Evolutionary conservation across 768 basidiomycete genomes (phyloP).

Genomic region (Chiua virens): DNA sequence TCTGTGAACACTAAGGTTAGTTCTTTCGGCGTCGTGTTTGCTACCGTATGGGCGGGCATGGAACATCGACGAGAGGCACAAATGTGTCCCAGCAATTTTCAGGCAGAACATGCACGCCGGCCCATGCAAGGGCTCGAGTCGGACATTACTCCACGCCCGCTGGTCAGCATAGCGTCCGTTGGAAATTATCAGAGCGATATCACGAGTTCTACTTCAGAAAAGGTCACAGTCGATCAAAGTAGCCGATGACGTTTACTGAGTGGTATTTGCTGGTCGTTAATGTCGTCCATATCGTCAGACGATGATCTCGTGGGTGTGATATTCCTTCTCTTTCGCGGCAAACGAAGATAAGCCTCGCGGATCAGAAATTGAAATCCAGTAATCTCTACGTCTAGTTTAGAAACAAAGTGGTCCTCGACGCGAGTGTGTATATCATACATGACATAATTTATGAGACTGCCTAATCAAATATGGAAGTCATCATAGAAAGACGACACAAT

Average conservation of each 20-base stretch:
- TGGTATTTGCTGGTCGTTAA: neutral
- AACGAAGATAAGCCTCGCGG: neutral
- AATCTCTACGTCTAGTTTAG: no score
- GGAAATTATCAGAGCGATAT: no score
- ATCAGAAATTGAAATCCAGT: neutral
- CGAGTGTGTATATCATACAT: no score
- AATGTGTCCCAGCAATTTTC: neutral
- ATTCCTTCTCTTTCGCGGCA: neutral
- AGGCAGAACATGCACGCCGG: neutral
- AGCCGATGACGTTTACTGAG: neutral
- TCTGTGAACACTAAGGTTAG: conserved; percentile 3
- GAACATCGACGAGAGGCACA: neutral
- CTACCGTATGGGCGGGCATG: conserved; percentile 7
- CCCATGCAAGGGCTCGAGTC: neutral
- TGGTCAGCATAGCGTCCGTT: neutral
- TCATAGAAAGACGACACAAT: no score
- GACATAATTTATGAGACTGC: no score
- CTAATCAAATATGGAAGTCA: no score
- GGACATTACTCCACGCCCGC: neutral
- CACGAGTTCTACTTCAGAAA: no score
- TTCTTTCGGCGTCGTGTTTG: conserved; percentile 3
- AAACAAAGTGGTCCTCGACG: no score
- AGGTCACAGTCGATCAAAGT: neutral
- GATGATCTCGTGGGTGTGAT: neutral
- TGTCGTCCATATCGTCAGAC: neutral